Conservation (phyloP, 2,329 filamentous ascomycete species). For the Colletotrichum abscissum region DNA sequence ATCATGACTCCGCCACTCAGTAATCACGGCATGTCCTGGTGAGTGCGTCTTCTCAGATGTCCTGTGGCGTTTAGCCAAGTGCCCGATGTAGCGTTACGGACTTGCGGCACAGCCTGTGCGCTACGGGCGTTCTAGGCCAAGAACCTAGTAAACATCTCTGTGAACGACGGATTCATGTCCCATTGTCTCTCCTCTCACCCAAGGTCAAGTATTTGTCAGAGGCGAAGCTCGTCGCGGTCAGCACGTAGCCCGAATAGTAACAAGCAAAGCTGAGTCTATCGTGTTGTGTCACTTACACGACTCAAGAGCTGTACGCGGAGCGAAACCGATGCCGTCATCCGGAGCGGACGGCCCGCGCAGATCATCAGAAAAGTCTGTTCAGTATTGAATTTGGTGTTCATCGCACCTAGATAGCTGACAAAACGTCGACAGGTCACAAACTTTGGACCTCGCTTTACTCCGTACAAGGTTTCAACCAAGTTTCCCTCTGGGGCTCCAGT, state of each 20-base stretch:
- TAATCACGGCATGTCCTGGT: neutral
- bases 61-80: neutral
- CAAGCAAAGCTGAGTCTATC: neutral
- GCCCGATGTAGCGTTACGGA: neutral
- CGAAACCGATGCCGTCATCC: neutral
- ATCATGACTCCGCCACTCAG: neutral
- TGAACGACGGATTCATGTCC: neutral
- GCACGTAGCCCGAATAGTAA: neutral
- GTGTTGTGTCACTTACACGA: neutral
- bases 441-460: neutral
- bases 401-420: neutral
- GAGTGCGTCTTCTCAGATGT: neutral
- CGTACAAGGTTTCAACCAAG: slow-evolving; percentile 12
- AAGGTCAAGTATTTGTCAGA: neutral
- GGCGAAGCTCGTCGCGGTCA: neutral
- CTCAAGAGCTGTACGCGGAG: neutral
- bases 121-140: neutral
- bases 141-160: neutral
- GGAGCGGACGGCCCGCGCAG: slow-evolving; percentile 4
- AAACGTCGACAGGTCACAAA: slow-evolving; percentile 2
- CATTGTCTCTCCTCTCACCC: neutral
- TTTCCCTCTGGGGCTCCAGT: neutral
- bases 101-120: neutral
- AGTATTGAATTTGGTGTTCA: neutral
- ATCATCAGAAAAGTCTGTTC: neutral